These are phyloP conservation scores for Aspergillus homomorphus DNA, from an alignment of 495 filamentous ascomycete genomes.

Conservation along the genomic window DNA sequence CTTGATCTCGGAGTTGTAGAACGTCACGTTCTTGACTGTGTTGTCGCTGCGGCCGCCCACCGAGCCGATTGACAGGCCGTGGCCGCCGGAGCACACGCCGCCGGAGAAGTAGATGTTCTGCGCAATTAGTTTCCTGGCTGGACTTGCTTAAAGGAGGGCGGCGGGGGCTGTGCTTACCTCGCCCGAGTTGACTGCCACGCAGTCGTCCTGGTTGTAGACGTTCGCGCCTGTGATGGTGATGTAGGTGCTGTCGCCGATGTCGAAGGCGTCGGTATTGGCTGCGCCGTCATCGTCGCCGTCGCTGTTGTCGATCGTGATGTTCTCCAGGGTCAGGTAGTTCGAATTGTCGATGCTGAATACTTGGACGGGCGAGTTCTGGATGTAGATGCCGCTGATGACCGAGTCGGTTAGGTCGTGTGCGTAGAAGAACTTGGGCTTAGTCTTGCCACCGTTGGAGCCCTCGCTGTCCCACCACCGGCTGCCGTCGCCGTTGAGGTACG, in stretches of 20 bases:
- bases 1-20: slow-evolving; percentile 48
- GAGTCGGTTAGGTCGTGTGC: slow-evolving; percentile 40
- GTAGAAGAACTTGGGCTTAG: slow-evolving; percentile 52
- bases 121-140: slow-evolving; percentile 12
- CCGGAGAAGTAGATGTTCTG: slow-evolving; percentile 53
- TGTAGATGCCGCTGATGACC: slow-evolving; percentile 44
- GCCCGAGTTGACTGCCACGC: slow-evolving; percentile 61
- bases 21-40: slow-evolving; percentile 53
- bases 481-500: slow-evolving; percentile 44
- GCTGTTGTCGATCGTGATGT: slow-evolving; percentile 59
- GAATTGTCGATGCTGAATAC: slow-evolving; percentile 52
- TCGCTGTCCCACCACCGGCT: slow-evolving; percentile 45
- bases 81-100: slow-evolving; percentile 54
- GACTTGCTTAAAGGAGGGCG: too few relatives aligned
- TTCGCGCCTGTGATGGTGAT: slow-evolving; percentile 53
- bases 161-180: slow-evolving; percentile 18
- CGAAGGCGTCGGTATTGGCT: slow-evolving; percentile 68
- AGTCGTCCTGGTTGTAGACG: slow-evolving; percentile 65
- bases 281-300: slow-evolving; percentile 48
- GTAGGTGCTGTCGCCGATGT: slow-evolving; percentile 50
- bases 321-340: slow-evolving; percentile 46
- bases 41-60: slow-evolving; percentile 61
- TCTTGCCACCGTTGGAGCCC: slow-evolving; percentile 48
- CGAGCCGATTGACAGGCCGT: slow-evolving; percentile 64
- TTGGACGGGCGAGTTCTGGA: slow-evolving; percentile 62